Evolutionary conservation across 306 rosid genomes (phyloP), one percentile per base, ranked within the genome.

Genomic region (Begonia peltatifolia): DNA sequence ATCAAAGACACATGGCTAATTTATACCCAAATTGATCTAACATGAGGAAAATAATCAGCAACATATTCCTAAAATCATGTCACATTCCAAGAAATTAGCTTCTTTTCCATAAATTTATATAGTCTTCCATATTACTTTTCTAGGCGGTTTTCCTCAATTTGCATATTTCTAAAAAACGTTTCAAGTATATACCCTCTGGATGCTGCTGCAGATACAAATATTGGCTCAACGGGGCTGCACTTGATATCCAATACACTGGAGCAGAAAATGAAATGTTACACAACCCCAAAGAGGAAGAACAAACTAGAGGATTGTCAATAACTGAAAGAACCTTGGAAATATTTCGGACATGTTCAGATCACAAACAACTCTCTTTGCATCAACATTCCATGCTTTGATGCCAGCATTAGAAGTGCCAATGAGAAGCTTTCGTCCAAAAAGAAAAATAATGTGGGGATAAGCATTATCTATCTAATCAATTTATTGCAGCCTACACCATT

Each of bases 341-440:
- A 71, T 65, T 76, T 80, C 76, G 35, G 85, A 82, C 2, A 94
- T 82, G 68, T 53, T 86, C 55, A 89, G 95, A 60, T 89, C 97
- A 68, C 97, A 89, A 51, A 89, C 97, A 64, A 83, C 97, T 76
- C 97, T 78, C 73, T 85, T 89, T 52, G 97, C 94, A 60, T 89
- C 97, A 56, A 70, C 97, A 58, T 89, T 89, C 97, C 97, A 89
- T 59, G 97, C 95, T 53, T 89, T 89, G 59, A 89, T 73, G 73
- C 97, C 87, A 52, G 82, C 87, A 63, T 85, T 85, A 43, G 95
- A 83, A 52, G 97, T 85, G 69, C 95, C 97, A 70, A 85, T 84
- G 62, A 89, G 80, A 71, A 89, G 97, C 97, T 89, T 84, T 78
- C 58, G 70, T 64, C 62, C 74, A 63, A 72, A 55, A 58, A 71